These are phyloP conservation scores for Tanozyma kutaoensis DNA, from an alignment of 805 yeast species.

Conservation along the genomic window DNA sequence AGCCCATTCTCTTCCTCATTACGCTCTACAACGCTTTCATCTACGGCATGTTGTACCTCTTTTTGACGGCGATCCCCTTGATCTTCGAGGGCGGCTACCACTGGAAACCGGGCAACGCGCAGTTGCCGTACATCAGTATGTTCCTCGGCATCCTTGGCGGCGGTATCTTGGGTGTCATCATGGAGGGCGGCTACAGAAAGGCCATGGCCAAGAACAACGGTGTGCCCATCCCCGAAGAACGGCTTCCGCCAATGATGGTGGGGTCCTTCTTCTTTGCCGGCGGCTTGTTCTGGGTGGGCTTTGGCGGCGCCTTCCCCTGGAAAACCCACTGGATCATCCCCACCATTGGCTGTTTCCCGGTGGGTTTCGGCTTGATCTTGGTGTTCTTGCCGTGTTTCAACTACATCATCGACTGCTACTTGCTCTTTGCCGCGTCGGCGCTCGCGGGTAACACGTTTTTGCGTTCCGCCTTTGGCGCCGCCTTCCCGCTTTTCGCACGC, in stretches of 20 bases:
- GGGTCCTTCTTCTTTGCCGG: slow-evolving; percentile 6
- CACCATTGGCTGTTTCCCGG: slow-evolving; percentile 44
- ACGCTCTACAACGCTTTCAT: slow-evolving; percentile 66
- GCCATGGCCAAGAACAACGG: slow-evolving; percentile 34
- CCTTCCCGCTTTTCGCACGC: slow-evolving; percentile 45
- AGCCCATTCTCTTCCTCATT: slow-evolving; percentile 60
- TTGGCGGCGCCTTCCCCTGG: slow-evolving; percentile 18
- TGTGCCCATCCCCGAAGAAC: slow-evolving; percentile 23
- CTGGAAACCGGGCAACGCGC: slow-evolving; percentile 47
- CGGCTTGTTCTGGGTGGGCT: slow-evolving; percentile 10
- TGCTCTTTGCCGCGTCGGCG: slow-evolving; percentile 47
- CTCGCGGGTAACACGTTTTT: slow-evolving; percentile 51
- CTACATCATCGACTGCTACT: slow-evolving; percentile 49
- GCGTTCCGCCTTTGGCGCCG: slow-evolving; percentile 46
- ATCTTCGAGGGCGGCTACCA: slow-evolving; percentile 39
- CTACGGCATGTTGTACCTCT: slow-evolving; percentile 65
- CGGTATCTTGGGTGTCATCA: slow-evolving; percentile 35
- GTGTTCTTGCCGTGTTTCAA: slow-evolving; percentile 60
- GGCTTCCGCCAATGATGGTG: slow-evolving; percentile 10
- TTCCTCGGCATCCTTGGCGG: slow-evolving; percentile 57
- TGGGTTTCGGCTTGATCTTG: slow-evolving; percentile 39
- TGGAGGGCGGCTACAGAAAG: slow-evolving; percentile 39
- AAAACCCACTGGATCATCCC: slow-evolving; percentile 29
- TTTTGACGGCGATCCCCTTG: slow-evolving; percentile 65
- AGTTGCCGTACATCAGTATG: slow-evolving; percentile 71